phyloP scores from a whole-genome alignment of 2,329 filamentous ascomycete genomes.

The Sporothrix luriei region DNA sequence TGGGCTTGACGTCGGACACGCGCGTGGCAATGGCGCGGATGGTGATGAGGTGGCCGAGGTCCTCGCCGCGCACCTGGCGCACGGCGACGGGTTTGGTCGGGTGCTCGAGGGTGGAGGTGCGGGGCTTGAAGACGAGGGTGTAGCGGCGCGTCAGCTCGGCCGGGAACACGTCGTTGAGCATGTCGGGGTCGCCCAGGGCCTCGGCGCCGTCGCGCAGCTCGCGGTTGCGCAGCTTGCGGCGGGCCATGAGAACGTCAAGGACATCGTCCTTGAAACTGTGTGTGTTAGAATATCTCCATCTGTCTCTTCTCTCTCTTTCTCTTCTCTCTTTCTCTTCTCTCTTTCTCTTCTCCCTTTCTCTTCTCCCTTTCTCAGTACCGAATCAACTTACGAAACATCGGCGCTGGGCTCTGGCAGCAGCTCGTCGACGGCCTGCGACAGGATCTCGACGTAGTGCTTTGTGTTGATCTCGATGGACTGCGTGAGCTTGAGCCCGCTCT shows the following conservation, averaged over 20 bases:
- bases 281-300: slow-evolving; percentile 41
- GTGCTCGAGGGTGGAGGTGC: slow-evolving; percentile 70
- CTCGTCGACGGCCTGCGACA: slow-evolving; percentile 85
- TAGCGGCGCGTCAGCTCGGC: slow-evolving; percentile 90
- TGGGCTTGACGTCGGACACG: slow-evolving; percentile 96
- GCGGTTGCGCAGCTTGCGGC: slow-evolving; percentile 83
- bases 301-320: no score
- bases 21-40: slow-evolving; percentile 91
- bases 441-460: slow-evolving; percentile 90
- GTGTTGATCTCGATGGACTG: slow-evolving; percentile 87
- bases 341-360: not conserved
- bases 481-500: slow-evolving; percentile 72
- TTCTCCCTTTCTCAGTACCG: not conserved
- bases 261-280: slow-evolving; percentile 90
- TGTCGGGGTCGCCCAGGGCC: slow-evolving; percentile 63
- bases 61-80: slow-evolving; percentile 86
- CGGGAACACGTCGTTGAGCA: slow-evolving; percentile 79
- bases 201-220: slow-evolving; percentile 70
- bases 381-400: slow-evolving; percentile 62
- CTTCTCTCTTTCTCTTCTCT: no score
- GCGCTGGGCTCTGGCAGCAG: slow-evolving; percentile 76
- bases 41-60: slow-evolving; percentile 91
- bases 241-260: slow-evolving; percentile 92
- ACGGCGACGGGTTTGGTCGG: slow-evolving; percentile 75
- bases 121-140: slow-evolving; percentile 92